Evolutionary conservation across 2,329 filamentous ascomycete genomes (phyloP).

Genomic region (Aspergillus sp.): DNA sequence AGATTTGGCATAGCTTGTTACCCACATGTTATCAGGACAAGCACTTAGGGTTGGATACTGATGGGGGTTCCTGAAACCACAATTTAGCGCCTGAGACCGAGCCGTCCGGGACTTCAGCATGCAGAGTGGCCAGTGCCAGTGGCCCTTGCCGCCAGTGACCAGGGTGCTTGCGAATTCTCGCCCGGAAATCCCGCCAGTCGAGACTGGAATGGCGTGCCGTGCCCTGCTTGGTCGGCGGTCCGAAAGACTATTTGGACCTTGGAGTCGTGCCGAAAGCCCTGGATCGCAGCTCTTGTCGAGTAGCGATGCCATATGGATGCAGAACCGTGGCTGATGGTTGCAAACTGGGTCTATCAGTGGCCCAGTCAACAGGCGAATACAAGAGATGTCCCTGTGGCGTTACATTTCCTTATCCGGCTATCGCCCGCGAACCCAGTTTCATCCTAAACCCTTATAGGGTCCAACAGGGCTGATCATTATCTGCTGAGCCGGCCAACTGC

Average conservation of each 20-base stretch:
- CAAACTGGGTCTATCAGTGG: neutral
- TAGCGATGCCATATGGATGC: neutral
- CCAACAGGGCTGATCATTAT: slow-evolving; percentile 1
- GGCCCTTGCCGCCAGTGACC: too few relatives aligned
- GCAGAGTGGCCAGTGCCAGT: too few relatives aligned
- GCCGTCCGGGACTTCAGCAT: too few relatives aligned
- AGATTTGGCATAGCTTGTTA: neutral
- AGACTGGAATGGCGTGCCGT: neutral
- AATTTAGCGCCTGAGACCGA: neutral
- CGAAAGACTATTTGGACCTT: neutral
- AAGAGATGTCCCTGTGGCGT: neutral
- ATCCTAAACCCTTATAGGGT: neutral
- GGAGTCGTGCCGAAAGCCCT: neutral
- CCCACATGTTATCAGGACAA: neutral
- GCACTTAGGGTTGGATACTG: neutral
- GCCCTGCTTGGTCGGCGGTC: neutral
- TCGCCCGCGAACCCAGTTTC: neutral
- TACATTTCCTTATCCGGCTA: neutral
- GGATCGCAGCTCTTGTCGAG: neutral
- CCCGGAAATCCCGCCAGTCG: neutral
- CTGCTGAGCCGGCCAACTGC: neutral
- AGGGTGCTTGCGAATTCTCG: neutral
- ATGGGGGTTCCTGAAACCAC: neutral
- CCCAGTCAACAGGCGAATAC: neutral
- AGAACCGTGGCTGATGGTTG: neutral